Conservation (phyloP, 495 filamentous ascomycete species). For the Neurospora sp. region DNA sequence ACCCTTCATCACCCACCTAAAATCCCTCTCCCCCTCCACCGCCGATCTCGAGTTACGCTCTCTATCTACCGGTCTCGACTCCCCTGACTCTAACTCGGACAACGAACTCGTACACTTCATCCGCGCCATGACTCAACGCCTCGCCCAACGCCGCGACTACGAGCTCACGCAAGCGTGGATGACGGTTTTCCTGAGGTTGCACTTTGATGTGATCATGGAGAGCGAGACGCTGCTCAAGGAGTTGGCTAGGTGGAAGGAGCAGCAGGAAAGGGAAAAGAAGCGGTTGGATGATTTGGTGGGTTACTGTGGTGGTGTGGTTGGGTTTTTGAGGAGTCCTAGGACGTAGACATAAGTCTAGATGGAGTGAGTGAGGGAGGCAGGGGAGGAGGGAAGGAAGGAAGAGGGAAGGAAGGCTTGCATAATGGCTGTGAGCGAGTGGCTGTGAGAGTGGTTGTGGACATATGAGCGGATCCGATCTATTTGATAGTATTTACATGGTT, state of each 20-base stretch:
- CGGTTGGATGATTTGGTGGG: constrained; percentile 70
- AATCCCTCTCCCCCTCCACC: constrained; percentile 64
- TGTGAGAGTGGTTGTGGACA: not conserved
- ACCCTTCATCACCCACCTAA: constrained; percentile 66
- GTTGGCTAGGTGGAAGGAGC: constrained; percentile 53
- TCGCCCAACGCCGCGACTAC: constrained; percentile 65
- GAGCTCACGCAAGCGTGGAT: constrained; percentile 96
- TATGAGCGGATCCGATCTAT: not conserved
- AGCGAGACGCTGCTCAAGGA: constrained; percentile 34
- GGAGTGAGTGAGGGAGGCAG: not conserved
- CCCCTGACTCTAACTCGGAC: constrained; percentile 22
- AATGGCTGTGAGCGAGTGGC: not conserved
- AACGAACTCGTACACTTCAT: constrained; percentile 57
- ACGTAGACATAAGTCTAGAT: constrained; percentile 16
- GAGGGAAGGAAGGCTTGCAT: not conserved
- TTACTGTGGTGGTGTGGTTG: constrained; percentile 80
- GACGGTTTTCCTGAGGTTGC: constrained; percentile 75
- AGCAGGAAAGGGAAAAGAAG: constrained; percentile 56
- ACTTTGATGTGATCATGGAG: constrained; percentile 43
- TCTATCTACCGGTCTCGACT: constrained; percentile 40
- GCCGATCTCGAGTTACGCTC: constrained; percentile 86
- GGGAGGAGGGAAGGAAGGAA: not conserved
- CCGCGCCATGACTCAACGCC: constrained; percentile 55
- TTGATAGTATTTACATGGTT: not conserved
- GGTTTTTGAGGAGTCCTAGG: constrained; percentile 64